Conservation (phyloP, 768 basidiomycete species). For the Dioszegia hungarica region DNA sequence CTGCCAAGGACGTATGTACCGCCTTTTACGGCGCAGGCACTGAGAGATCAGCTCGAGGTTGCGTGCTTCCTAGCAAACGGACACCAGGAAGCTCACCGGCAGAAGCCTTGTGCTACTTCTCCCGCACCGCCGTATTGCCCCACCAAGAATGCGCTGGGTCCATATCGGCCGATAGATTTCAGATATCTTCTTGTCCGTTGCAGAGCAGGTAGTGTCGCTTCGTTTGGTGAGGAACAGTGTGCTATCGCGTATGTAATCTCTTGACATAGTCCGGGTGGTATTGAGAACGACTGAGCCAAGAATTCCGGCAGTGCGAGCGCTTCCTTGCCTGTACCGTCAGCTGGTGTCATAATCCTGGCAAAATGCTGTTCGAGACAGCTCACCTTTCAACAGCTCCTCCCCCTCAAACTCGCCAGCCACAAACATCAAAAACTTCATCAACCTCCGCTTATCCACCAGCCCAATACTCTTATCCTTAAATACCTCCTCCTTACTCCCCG, state of each 20-base stretch:
- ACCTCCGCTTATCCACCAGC: slow-evolving; percentile 75
- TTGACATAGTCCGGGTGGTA: slow-evolving; percentile 58
- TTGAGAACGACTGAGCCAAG: slow-evolving; percentile 60
- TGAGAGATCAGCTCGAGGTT: slow-evolving; percentile 32
- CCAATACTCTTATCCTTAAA: slow-evolving; percentile 76
- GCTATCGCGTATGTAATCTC: slow-evolving; percentile 75
- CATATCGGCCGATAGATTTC: slow-evolving; percentile 76
- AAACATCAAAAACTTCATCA: slow-evolving; percentile 89
- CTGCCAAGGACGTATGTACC: slow-evolving; percentile 53
- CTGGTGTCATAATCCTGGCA: no score
- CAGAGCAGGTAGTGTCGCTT: slow-evolving; percentile 63
- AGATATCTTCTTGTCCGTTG: slow-evolving; percentile 69
- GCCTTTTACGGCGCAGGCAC: slow-evolving; percentile 70
- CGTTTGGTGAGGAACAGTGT: slow-evolving; percentile 60
- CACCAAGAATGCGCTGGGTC: slow-evolving; percentile 80
- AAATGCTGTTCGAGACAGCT: not conserved
- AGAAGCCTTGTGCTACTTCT: slow-evolving; percentile 83
- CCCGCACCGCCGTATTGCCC: slow-evolving; percentile 92
- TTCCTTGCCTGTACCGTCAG: slow-evolving; percentile 52
- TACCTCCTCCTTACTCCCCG: slow-evolving; percentile 84
- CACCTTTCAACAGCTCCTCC: slow-evolving; percentile 30
- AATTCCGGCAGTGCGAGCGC: slow-evolving; percentile 61
- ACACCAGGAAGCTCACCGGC: slow-evolving; percentile 51
- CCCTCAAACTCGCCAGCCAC: slow-evolving; percentile 70
- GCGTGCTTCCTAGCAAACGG: not conserved